phyloP scores from a whole-genome alignment of 495 filamentous ascomycete genomes.

The Aspergillus olivimuriae region DNA sequence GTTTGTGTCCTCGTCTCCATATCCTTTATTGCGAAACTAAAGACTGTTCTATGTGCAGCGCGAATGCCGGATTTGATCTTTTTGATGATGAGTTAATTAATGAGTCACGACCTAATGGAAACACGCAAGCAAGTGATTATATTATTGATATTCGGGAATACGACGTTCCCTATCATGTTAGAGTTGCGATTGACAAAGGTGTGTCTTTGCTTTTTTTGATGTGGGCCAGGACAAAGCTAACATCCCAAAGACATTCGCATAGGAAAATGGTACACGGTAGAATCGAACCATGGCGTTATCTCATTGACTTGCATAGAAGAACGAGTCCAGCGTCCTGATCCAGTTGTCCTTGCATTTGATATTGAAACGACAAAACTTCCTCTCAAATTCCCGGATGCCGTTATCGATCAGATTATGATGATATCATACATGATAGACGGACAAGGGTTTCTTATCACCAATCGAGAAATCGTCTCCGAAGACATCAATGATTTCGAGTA shows the following conservation, averaged over 20 bases:
- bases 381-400: constrained; percentile 94
- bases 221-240: constrained; percentile 9
- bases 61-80: constrained; percentile 85
- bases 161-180: constrained; percentile 98
- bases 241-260: constrained; percentile 70
- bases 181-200: constrained; percentile 96
- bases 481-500: constrained; percentile 99
- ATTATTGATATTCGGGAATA: constrained; percentile 99
- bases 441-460: constrained; percentile 96
- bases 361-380: constrained; percentile 97
- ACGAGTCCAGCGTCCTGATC: constrained; percentile 80
- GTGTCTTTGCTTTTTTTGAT: constrained; percentile 14
- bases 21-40: constrained; percentile 16
- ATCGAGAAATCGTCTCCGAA: constrained; percentile 95
- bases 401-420: constrained; percentile 99
- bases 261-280: constrained; percentile 95
- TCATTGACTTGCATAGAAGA: constrained; percentile 81
- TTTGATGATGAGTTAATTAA: constrained; percentile 88
- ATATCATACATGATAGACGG: constrained; percentile 99
- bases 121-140: constrained; percentile 89
- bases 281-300: constrained; percentile 85
- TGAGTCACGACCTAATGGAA: constrained; percentile 75
- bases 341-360: constrained; percentile 94
- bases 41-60: constrained; percentile 45
- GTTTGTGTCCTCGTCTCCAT: constrained; percentile 40